A percentile compares a stretch with the other conserved stretches of the same genome.
phyloP scores from a whole-genome alignment of 306 rosid genomes.

The Cicer cuneatum region DNA sequence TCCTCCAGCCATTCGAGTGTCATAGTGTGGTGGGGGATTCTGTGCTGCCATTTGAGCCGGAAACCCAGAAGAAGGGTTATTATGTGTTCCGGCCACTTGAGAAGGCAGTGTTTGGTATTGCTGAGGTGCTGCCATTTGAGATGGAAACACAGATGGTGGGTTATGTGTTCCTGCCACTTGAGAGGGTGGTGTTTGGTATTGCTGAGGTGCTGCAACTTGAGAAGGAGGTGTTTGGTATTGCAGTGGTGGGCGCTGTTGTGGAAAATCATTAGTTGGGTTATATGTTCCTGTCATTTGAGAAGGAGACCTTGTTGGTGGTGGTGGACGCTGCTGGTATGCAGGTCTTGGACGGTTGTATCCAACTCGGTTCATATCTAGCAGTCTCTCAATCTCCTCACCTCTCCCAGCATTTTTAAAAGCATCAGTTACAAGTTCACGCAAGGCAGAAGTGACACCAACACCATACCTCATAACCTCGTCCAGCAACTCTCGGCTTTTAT shows the following conservation, averaged over 20 bases:
- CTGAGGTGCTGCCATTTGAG: conserved; percentile 51
- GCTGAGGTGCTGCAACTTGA: conserved; percentile 45
- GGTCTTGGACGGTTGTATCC: conserved; percentile 48
- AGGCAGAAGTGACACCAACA: conserved; percentile 71
- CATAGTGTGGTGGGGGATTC: conserved; percentile 39
- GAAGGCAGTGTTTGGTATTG: conserved; percentile 38
- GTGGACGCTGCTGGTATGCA: conserved; percentile 40
- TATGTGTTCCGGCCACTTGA: conserved; percentile 41
- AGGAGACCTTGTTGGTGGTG: conserved; percentile 45
- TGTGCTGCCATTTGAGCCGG: conserved; percentile 50
- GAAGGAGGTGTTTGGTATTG: conserved; percentile 10
- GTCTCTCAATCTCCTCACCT: conserved; percentile 73
- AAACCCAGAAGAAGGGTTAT: conserved; percentile 34
- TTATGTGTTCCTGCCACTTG: conserved; percentile 42
- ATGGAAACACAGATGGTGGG: conserved; percentile 32
- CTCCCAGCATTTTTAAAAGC: conserved; percentile 68
- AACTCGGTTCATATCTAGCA: conserved; percentile 55
- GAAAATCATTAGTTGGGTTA: conserved; percentile 35
- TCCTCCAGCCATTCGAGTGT: conserved; percentile 48
- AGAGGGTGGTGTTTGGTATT: conserved; percentile 46
- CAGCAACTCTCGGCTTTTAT: conserved; percentile 61
- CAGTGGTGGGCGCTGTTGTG: conserved; percentile 35
- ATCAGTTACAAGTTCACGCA: conserved; percentile 60
- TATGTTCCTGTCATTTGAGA: conserved; percentile 47
- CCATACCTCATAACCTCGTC: conserved; percentile 79